Evolutionary conservation across 1,284 basidiomycete species (phyloP), one percentile per base, ranked within the genome.

Genomic region (Lentinus polychrous): DNA sequence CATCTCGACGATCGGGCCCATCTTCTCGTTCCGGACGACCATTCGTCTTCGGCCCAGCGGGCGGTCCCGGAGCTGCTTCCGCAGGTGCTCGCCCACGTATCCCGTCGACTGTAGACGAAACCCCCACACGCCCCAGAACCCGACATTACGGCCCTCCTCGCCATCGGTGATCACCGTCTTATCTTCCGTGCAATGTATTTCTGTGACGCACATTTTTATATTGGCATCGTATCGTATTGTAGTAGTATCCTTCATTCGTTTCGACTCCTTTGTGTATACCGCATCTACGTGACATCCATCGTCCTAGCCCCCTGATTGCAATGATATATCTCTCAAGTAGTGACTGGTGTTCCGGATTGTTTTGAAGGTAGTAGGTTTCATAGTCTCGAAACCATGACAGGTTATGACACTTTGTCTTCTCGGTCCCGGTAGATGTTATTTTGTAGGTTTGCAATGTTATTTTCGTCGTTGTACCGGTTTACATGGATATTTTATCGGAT

Each of bases 101-200:
- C 24, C 66, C 66, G 41, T 63, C 63, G 45, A 63, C 60, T 20
- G 72, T 64, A 53, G 78, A 83, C 50, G 80, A 83, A 59, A 83
- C 81, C 2, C 81, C 81, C 24, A 83, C 81, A 15, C 70, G 78
- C 50, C 80, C 80, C 24, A 73, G 81, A 45, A 67, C 73, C 60
- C 70, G 74, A 53, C 65, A 60, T 47, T 49, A 55, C 22, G 55
- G 60, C 40, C 60, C 59, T 46, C 62, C 62, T 48, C 57, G 63
- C 52, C 61, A 60, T 51, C 62, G 52, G 47, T 32, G 22, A 32
- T 22, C n/a, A 10, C 45, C 35, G 33, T 40, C 10, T 36, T 12
- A 37, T 43, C 41, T 27, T 27, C 33, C 41, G 36, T 23, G 24
- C 15, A 43, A 27, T 18, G 48, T 27, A 48, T 38, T 33, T 40